Conservation (phyloP, 2,329 filamentous ascomycete genomes). For the Dactylellina cionopaga region DNA sequence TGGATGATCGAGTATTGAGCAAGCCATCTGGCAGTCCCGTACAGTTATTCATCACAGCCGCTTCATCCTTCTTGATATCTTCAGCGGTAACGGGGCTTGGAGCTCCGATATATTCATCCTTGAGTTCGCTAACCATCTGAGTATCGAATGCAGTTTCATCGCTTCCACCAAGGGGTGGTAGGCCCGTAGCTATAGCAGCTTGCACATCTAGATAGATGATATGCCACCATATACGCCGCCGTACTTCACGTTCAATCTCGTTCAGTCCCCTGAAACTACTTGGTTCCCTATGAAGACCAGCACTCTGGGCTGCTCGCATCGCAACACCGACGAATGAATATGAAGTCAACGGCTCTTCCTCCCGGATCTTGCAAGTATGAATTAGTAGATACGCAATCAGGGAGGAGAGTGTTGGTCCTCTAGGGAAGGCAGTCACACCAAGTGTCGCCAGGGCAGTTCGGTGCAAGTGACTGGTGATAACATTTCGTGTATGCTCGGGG, state of each 20-base stretch:
- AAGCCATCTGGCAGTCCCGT: slow-evolving; percentile 47
- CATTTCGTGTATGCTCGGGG: slow-evolving; percentile 49
- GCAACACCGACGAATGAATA: slow-evolving; percentile 57
- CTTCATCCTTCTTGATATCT: slow-evolving; percentile 44
- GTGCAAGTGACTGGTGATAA: slow-evolving; percentile 51
- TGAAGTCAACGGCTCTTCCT: slow-evolving; percentile 56
- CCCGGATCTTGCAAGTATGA: slow-evolving; percentile 56
- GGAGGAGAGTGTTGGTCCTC: slow-evolving; percentile 54
- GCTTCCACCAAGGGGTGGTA: slow-evolving; percentile 56
- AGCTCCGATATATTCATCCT: slow-evolving; percentile 56
- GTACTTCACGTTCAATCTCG: slow-evolving; percentile 58
- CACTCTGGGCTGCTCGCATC: slow-evolving; percentile 57
- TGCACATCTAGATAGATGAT: slow-evolving; percentile 57
- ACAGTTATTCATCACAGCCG: slow-evolving; percentile 35
- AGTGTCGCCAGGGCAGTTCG: slow-evolving; percentile 52
- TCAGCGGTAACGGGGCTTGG: slow-evolving; percentile 28
- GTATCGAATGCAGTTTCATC: slow-evolving; percentile 56
- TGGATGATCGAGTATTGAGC: slow-evolving; percentile 42
- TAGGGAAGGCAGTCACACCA: slow-evolving; percentile 53
- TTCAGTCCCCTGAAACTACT: slow-evolving; percentile 53
- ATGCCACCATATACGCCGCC: slow-evolving; percentile 58
- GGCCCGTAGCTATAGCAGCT: slow-evolving; percentile 57
- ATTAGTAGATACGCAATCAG: slow-evolving; percentile 56
- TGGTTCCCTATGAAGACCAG: slow-evolving; percentile 61
- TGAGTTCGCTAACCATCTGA: slow-evolving; percentile 56